Evolutionary conservation across 139 green algal genomes (phyloP).

Genomic region (Chlorella sp.): DNA sequence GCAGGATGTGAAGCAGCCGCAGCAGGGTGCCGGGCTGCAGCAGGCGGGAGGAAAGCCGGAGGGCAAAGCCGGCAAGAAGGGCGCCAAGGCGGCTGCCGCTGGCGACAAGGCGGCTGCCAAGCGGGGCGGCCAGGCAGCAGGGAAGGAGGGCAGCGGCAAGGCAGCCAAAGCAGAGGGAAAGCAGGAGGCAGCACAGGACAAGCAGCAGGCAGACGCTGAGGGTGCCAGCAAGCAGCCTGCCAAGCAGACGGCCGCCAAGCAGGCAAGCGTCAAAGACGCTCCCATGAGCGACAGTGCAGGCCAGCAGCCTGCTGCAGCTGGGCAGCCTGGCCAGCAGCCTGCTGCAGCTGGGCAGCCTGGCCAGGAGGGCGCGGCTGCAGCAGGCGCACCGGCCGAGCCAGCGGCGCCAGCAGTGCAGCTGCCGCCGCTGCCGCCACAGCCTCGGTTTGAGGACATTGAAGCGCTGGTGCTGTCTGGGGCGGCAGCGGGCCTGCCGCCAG

Average conservation of each 20-base stretch:
- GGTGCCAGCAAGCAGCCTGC: not conserved
- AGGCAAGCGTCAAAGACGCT: not conserved
- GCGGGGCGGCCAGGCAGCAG: too few relatives aligned
- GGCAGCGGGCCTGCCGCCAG: not conserved
- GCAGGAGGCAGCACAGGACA: not conserved
- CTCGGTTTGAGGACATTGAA: constrained; percentile 25
- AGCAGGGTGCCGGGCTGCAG: not conserved
- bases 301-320: too few relatives aligned
- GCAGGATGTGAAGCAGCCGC: not conserved
- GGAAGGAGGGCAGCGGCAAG: too few relatives aligned
- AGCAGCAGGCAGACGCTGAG: not conserved
- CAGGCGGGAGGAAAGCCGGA: not conserved
- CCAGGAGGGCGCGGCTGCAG: not conserved
- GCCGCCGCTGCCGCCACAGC: not conserved
- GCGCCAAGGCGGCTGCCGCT: too few relatives aligned
- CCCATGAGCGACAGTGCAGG: not conserved
- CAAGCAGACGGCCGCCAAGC: not conserved
- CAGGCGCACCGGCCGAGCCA: not conserved
- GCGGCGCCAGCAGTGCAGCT: not conserved
- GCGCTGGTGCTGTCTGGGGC: constrained; percentile 3
- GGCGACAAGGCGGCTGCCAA: too few relatives aligned
- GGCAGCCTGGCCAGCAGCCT: too few relatives aligned
- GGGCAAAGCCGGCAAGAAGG: not conserved
- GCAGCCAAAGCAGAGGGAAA: too few relatives aligned
- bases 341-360: too few relatives aligned